A percentile compares a stretch with the other conserved stretches of the same genome.
Evolutionary conservation across 257 asterid species (phyloP).

Genomic region (Gentiana dahurica): DNA sequence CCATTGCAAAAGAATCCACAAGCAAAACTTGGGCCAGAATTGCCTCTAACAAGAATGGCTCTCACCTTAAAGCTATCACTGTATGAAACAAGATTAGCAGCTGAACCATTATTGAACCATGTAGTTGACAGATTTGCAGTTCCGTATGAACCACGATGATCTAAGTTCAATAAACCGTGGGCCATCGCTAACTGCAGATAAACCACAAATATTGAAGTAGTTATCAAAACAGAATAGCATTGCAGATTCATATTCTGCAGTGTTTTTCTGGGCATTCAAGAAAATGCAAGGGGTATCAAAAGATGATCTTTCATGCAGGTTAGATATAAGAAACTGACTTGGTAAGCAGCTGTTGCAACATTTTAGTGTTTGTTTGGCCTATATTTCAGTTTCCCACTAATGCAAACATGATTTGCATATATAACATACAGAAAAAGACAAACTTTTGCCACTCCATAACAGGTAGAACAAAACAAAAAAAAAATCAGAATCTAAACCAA

Average conservation of each 20-base stretch:
- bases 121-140: slow-evolving; percentile 32
- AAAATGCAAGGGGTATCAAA: no score
- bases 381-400: no score
- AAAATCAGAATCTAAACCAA: no score
- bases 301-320: no score
- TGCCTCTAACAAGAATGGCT: slow-evolving; percentile 32
- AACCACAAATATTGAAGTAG: neutral
- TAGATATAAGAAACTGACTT: no score
- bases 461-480: no score
- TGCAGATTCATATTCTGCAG: slow-evolving; percentile 6
- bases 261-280: neutral
- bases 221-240: neutral
- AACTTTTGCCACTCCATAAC: no score
- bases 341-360: no score
- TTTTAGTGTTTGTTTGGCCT: no score
- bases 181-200: slow-evolving; percentile 1
- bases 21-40: slow-evolving; percentile 31
- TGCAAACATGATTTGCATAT: no score
- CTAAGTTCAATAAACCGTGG: slow-evolving; percentile 19
- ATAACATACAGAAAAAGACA: no score
- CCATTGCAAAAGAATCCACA: slow-evolving; percentile 43
- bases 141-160: slow-evolving; percentile 11
- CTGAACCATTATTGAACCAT: slow-evolving; percentile 32
- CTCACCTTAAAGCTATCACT: slow-evolving; percentile 23
- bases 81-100: slow-evolving; percentile 20